These are phyloP conservation scores for Apiosordaria backusii DNA, from an alignment of 495 filamentous ascomycete genomes.

Conservation along the genomic window DNA sequence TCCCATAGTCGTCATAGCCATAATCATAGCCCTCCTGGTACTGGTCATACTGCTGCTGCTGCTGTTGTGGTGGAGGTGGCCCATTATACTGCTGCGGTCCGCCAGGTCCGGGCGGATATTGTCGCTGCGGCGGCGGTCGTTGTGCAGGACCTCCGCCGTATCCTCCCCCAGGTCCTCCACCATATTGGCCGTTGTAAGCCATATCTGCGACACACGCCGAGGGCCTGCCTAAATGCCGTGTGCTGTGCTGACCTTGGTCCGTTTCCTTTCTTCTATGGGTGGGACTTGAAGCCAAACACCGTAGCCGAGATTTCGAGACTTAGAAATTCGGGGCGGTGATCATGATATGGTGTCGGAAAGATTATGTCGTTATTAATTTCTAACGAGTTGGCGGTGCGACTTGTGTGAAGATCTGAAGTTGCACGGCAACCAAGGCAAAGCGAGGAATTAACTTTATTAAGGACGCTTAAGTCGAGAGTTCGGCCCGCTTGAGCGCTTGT, in stretches of 20 bases:
- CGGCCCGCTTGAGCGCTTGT: background rate
- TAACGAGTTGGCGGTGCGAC: background rate
- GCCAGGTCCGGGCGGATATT: slow-evolving; percentile 36
- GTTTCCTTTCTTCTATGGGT: background rate
- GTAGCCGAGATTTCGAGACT: background rate
- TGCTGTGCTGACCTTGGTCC: background rate
- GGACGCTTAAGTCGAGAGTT: background rate
- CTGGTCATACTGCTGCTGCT: slow-evolving; percentile 49
- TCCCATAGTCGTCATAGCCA: slow-evolving; percentile 47
- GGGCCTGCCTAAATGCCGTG: slow-evolving; percentile 14
- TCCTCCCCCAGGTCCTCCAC: slow-evolving; percentile 36
- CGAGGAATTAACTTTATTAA: background rate
- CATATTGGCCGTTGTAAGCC: slow-evolving; percentile 49
- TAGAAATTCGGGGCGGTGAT: background rate
- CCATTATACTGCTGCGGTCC: slow-evolving; percentile 47
- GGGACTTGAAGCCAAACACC: background rate
- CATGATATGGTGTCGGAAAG: background rate
- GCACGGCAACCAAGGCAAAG: background rate
- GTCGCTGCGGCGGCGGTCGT: slow-evolving; percentile 49
- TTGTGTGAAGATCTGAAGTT: background rate
- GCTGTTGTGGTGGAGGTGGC: slow-evolving; percentile 45
- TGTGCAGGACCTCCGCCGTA: slow-evolving; percentile 48
- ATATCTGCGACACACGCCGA: slow-evolving; percentile 25
- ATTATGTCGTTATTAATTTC: background rate
- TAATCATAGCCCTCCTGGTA: slow-evolving; percentile 54